A percentile compares a stretch with the other conserved stretches of the same genome.
These are phyloP conservation scores for Rhododendron henanense DNA, from an alignment of 148 eudicot genomes.

Conservation along the genomic window DNA sequence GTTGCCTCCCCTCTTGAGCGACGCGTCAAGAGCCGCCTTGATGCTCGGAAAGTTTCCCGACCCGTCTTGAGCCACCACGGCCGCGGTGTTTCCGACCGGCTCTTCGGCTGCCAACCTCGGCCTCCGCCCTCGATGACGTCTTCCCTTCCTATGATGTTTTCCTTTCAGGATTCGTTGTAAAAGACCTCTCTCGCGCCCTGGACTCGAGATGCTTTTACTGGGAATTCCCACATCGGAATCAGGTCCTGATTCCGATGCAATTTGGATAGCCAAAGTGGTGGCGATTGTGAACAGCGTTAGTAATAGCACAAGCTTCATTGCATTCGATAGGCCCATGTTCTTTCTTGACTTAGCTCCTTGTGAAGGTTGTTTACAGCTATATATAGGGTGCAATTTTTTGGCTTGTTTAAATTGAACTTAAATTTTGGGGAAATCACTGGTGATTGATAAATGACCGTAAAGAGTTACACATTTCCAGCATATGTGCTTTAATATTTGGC, in stretches of 20 bases:
- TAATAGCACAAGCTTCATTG: neutral
- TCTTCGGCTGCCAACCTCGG: neutral
- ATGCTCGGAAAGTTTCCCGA: slow-evolving; percentile 44
- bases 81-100: neutral
- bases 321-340: neutral
- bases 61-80: slow-evolving; percentile 58
- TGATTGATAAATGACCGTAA: neutral
- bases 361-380: neutral
- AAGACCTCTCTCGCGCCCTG: neutral
- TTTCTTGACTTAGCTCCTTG: neutral
- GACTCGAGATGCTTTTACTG: neutral
- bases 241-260: neutral
- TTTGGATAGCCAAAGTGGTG: neutral
- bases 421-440: neutral
- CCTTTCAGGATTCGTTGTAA: neutral
- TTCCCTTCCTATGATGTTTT: neutral
- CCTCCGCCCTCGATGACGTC: neutral
- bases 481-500: neutral
- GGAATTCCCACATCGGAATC: neutral
- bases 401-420: neutral
- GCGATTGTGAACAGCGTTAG: neutral
- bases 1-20: slow-evolving; percentile 6
- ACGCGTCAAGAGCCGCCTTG: slow-evolving; percentile 24
- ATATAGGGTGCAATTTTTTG: neutral
- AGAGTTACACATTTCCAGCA: neutral